A percentile compares a stretch with the other conserved stretches of the same genome.
phyloP scores from a whole-genome alignment of 805 yeast species.

The Myxozyma sirexii region DNA sequence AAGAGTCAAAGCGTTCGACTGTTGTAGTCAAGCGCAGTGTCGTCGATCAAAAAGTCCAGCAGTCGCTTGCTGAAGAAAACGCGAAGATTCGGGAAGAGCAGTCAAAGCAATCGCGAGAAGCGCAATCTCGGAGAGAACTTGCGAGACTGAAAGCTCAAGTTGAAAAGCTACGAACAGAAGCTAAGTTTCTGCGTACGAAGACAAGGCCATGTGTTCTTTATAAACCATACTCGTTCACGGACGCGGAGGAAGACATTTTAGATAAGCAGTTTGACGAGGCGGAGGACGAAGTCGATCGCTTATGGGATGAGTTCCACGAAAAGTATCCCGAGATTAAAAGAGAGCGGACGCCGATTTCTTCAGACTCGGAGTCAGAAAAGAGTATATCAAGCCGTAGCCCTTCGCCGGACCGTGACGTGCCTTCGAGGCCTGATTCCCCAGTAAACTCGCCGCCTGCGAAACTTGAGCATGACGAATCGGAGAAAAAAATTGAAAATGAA shows the following conservation, averaged over 20 bases:
- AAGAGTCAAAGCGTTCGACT: conserved; percentile 12
- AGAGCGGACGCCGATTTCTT: conserved; percentile 6
- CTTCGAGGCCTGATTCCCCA: background rate
- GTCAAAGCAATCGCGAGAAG: background rate
- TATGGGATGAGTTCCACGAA: conserved; percentile 15
- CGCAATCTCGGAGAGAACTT: background rate
- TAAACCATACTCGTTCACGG: conserved; percentile 8
- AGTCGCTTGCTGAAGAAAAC: conserved; percentile 8
- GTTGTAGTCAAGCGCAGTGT: conserved; percentile 8
- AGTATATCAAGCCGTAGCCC: too few relatives aligned
- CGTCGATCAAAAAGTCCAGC: conserved; percentile 18
- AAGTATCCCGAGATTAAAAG: conserved; percentile 5
- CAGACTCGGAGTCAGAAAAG: conserved; percentile 8
- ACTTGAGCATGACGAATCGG: background rate
- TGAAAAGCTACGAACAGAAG: conserved; percentile 4
- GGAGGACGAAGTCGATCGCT: conserved; percentile 5
- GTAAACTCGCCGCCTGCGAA: background rate
- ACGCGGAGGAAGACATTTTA: conserved; percentile 5
- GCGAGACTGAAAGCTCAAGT: background rate
- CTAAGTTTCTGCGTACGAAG: conserved; percentile 7
- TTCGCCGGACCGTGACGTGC: background rate
- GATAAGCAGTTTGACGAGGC: conserved; percentile 12
- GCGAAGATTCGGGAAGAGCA: conserved; percentile 2
- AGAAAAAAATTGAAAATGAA: background rate
- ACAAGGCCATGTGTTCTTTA: conserved; percentile 1